phyloP scores from a whole-genome alignment of 2,329 filamentous ascomycete genomes.

The Arthroderma uncinatum region DNA sequence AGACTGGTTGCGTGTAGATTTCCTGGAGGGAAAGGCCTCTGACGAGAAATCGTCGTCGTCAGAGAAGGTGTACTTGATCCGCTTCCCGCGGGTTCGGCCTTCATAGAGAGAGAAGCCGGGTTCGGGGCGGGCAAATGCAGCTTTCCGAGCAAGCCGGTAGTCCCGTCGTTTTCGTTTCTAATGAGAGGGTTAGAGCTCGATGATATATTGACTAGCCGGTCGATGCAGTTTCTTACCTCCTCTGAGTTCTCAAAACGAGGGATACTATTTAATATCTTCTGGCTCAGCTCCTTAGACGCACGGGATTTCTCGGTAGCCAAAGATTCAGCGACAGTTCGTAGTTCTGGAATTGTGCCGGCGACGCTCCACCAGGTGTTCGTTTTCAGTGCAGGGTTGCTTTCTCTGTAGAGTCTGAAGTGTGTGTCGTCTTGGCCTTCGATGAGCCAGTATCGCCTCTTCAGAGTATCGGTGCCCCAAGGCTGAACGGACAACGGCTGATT shows the following conservation, averaged over 20 bases:
- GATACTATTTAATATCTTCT: slow-evolving; percentile 66
- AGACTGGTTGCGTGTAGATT: slow-evolving; percentile 53
- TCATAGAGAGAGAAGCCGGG: slow-evolving; percentile 89
- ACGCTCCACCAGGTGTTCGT: slow-evolving; percentile 86
- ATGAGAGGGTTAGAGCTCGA: neutral
- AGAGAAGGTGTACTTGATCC: slow-evolving; percentile 91
- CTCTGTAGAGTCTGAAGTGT: slow-evolving; percentile 82
- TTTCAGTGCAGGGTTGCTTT: slow-evolving; percentile 66
- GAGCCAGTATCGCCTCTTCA: slow-evolving; percentile 86
- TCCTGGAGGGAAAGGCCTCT: slow-evolving; percentile 54
- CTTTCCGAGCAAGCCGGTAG: slow-evolving; percentile 75
- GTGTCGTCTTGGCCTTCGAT: slow-evolving; percentile 93
- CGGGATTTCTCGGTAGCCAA: slow-evolving; percentile 70
- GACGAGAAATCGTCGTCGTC: slow-evolving; percentile 64
- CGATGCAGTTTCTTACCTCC: slow-evolving; percentile 49
- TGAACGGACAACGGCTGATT: slow-evolving; percentile 86
- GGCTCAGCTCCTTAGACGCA: slow-evolving; percentile 64
- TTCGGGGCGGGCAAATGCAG: slow-evolving; percentile 77
- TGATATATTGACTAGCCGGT: neutral
- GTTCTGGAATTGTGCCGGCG: slow-evolving; percentile 79
- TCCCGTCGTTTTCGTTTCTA: slow-evolving; percentile 89
- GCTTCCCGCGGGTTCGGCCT: slow-evolving; percentile 88
- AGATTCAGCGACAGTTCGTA: slow-evolving; percentile 63
- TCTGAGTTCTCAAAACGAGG: slow-evolving; percentile 88
- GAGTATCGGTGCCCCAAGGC: slow-evolving; percentile 78